These are phyloP conservation scores for Vaucheria bursata DNA, from an alignment of 352 stramenopile genomes.

Conservation along the genomic window DNA sequence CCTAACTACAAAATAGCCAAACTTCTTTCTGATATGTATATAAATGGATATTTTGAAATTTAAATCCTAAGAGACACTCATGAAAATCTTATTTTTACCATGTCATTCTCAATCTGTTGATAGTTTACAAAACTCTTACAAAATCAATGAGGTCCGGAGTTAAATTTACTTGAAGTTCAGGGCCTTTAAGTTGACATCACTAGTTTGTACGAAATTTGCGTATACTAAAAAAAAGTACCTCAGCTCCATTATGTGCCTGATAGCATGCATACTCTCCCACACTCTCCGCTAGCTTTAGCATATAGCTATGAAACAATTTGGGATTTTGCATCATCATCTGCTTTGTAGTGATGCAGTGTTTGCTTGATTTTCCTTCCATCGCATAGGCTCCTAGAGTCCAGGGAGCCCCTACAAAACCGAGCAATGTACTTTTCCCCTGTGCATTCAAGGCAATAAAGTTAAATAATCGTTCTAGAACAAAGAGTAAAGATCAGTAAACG, in stretches of 20 bases:
- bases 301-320: slow-evolving; percentile 53
- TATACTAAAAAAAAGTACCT: slow-evolving; percentile 24
- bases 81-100: no score
- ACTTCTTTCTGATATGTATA: no score
- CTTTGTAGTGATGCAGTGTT: slow-evolving; percentile 59
- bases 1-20: no score
- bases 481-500: not conserved
- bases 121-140: no score
- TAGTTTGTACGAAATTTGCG: no score
- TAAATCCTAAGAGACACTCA: no score
- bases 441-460: not conserved
- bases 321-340: slow-evolving; percentile 65
- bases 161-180: no score
- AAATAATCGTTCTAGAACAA: not conserved
- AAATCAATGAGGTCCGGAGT: no score
- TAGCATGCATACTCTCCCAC: slow-evolving; percentile 67
- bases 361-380: slow-evolving; percentile 59
- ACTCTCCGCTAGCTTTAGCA: slow-evolving; percentile 33
- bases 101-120: no score
- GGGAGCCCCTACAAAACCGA: slow-evolving; percentile 71
- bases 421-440: slow-evolving; percentile 63
- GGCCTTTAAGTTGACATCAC: no score
- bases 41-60: no score
- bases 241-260: slow-evolving; percentile 48
- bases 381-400: slow-evolving; percentile 71